phyloP scores from a whole-genome alignment of 148 eudicot genomes.

The Hydrangea macrophylla region DNA sequence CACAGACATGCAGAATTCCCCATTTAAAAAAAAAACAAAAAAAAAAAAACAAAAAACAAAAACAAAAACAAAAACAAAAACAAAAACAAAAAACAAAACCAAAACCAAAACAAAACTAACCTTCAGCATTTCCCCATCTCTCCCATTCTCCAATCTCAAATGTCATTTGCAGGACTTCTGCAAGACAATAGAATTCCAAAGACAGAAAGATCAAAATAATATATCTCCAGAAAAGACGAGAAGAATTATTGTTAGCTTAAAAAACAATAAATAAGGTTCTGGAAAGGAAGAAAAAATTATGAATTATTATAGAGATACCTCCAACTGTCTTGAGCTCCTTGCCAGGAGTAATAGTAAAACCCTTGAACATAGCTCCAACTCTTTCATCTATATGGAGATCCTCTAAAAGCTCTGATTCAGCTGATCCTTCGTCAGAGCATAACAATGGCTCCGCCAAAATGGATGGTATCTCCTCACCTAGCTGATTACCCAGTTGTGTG shows the following conservation, averaged over 20 bases:
- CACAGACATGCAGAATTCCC: neutral
- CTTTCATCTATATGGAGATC: conserved; percentile 72
- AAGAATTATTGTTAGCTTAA: neutral
- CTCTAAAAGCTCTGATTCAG: conserved; percentile 20
- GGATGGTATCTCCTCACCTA: conserved; percentile 29
- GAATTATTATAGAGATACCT: conserved; percentile 37
- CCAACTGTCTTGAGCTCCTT: conserved; percentile 73
- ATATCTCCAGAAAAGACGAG: neutral
- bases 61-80: too few relatives aligned
- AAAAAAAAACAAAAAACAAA: too few relatives aligned
- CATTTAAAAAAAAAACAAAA: too few relatives aligned
- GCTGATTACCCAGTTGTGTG: conserved; percentile 23
- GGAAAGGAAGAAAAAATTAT: conserved; percentile 1
- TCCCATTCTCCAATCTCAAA: conserved; percentile 61
- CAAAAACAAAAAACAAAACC: too few relatives aligned
- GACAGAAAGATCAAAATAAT: neutral
- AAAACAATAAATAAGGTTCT: neutral
- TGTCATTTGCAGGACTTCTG: conserved; percentile 66
- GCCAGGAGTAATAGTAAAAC: conserved; percentile 59
- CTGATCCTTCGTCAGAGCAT: conserved; percentile 23
- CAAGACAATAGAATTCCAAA: conserved; percentile 15
- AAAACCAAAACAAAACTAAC: too few relatives aligned
- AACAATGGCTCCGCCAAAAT: conserved; percentile 19
- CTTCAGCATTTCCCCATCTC: conserved; percentile 53
- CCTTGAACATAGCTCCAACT: conserved; percentile 69